Conservation (phyloP, 192 early-diverging fungal species). For the Coemansia guatemalensis region DNA sequence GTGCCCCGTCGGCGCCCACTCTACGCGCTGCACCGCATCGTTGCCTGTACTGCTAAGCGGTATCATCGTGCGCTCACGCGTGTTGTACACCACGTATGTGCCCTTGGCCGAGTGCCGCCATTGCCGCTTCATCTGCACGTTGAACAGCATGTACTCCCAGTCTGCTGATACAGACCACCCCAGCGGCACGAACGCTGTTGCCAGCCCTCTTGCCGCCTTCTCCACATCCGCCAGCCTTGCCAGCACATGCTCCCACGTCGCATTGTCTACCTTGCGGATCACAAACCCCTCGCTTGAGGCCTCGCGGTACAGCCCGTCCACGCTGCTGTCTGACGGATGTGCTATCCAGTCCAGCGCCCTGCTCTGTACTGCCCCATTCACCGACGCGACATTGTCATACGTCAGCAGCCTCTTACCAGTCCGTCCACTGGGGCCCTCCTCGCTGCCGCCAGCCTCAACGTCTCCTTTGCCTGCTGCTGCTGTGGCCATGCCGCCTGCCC, state of each 20-base stretch:
- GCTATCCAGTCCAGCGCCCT: constrained; percentile 47
- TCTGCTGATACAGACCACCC: constrained; percentile 72
- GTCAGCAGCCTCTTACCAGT: constrained; percentile 43
- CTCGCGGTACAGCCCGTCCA: constrained; percentile 48
- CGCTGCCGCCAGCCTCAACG: background rate
- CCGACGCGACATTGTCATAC: constrained; percentile 31
- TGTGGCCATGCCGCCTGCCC: background rate
- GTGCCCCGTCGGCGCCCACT: constrained; percentile 80
- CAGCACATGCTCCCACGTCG: constrained; percentile 38
- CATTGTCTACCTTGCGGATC: constrained; percentile 33
- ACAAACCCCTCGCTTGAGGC: constrained; percentile 15
- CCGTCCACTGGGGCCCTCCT: constrained; percentile 18
- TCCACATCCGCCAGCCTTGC: constrained; percentile 25
- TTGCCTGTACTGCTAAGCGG: constrained; percentile 57
- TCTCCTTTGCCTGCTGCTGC: background rate
- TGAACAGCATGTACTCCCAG: constrained; percentile 74
- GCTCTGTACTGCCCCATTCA: constrained; percentile 28
- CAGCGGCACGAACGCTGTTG: constrained; percentile 46
- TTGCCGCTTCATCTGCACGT: constrained; percentile 59
- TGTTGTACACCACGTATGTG: constrained; percentile 78
- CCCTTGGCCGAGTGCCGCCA: constrained; percentile 87
- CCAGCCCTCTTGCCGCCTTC: constrained; percentile 22
- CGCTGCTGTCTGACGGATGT: constrained; percentile 31
- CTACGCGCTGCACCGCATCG: constrained; percentile 60
- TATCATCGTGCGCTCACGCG: constrained; percentile 55